Percentiles rank a stretch among this genome's conserved stretches.
These are phyloP conservation scores for Rhizopogon parksii DNA, from an alignment of 1,284 basidiomycete genomes.

Conservation along the genomic window DNA sequence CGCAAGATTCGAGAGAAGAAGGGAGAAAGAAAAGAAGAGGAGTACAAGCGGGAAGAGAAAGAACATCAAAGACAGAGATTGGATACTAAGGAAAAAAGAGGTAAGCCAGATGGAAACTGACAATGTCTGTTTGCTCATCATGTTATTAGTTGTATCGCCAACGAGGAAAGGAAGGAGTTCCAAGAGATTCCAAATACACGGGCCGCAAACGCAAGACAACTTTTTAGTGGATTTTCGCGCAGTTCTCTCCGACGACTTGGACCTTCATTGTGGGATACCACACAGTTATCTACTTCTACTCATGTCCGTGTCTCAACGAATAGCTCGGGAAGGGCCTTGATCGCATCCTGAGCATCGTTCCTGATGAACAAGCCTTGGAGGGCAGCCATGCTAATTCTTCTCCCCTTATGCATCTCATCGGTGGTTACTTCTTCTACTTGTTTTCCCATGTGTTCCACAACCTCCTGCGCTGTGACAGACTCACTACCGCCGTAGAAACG, in stretches of 20 bases:
- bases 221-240: conserved; percentile 40
- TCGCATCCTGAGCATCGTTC: conserved; percentile 56
- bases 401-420: conserved; percentile 45
- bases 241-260: conserved; percentile 9
- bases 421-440: conserved; percentile 48
- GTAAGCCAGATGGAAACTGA: conserved; percentile 31
- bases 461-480: conserved; percentile 25
- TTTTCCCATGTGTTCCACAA: conserved; percentile 43
- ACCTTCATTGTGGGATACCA: conserved; percentile 5
- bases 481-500: conserved; percentile 72
- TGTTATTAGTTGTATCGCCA: conserved; percentile 64
- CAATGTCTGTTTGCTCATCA: conserved; percentile 7
- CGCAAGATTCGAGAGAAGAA: conserved; percentile 62
- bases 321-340: conserved; percentile 48
- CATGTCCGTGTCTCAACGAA: conserved; percentile 35
- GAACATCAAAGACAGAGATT: conserved; percentile 61
- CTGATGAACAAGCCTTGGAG: conserved; percentile 91
- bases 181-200: conserved; percentile 76
- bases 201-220: conserved; percentile 64
- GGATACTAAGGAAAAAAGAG: conserved; percentile 83
- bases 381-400: conserved; percentile 84
- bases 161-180: conserved; percentile 74
- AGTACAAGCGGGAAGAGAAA: conserved; percentile 59
- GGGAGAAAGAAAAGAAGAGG: conserved; percentile 51
- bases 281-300: conserved; percentile 13